Evolutionary conservation across 371 early-diverging fungal genomes (phyloP).

Genomic region (Capniomyces stellatus): DNA sequence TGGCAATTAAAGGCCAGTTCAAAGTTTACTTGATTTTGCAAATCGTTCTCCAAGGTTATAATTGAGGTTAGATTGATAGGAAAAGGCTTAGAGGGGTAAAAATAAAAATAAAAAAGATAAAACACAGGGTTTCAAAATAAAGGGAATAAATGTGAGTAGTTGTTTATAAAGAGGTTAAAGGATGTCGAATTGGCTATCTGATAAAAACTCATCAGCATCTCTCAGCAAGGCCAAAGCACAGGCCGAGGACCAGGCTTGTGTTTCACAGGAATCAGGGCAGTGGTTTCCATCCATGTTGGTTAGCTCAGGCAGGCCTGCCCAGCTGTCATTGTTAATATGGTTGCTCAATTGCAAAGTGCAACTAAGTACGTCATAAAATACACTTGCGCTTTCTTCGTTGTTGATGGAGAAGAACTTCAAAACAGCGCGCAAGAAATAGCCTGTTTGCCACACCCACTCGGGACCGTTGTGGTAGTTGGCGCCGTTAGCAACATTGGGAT

Average conservation of each 20-base stretch:
- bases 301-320: constrained; percentile 85
- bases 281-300: constrained; percentile 71
- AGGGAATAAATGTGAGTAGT: too few relatives aligned
- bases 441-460: constrained; percentile 92
- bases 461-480: constrained; percentile 94
- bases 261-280: constrained; percentile 70
- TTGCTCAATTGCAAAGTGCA: constrained; percentile 52
- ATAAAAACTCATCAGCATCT: neutral
- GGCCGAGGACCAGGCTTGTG: constrained; percentile 90
- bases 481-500: constrained; percentile 72
- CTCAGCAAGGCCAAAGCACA: constrained; percentile 14
- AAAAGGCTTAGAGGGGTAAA: too few relatives aligned
- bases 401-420: constrained; percentile 34
- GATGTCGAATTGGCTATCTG: too few relatives aligned
- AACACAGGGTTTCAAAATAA: too few relatives aligned
- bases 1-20: too few relatives aligned
- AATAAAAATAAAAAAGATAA: too few relatives aligned
- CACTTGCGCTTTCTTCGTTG: constrained; percentile 7
- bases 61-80: too few relatives aligned
- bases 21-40: too few relatives aligned
- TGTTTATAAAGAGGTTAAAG: too few relatives aligned
- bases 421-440: constrained; percentile 74
- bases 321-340: constrained; percentile 42
- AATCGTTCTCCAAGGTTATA: too few relatives aligned
- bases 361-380: constrained; percentile 32